Conservation (phyloP, 257 asterid species). For the Rhazya stricta region DNA sequence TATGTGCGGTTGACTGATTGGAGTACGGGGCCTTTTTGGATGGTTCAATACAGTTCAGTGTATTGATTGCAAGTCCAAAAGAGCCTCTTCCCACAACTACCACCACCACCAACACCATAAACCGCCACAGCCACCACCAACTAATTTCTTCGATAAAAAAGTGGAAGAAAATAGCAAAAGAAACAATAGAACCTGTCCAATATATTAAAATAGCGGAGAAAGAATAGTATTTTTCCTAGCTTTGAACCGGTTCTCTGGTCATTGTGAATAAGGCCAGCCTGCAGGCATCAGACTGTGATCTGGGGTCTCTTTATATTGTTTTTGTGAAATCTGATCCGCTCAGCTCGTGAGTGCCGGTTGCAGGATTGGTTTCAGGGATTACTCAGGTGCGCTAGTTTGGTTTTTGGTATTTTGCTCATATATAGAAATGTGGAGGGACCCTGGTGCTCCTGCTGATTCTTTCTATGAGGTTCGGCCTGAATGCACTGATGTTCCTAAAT, state of each 20-base stretch:
- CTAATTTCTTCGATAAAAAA: not conserved
- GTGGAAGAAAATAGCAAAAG: not conserved
- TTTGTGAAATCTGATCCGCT: conserved; percentile 36
- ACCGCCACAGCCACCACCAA: conserved; percentile 3
- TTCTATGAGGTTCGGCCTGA: conserved; percentile 80
- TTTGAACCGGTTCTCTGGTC: conserved; percentile 5
- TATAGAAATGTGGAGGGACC: conserved; percentile 63
- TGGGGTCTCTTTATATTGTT: conserved; percentile 23
- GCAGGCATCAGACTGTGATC: conserved; percentile 19
- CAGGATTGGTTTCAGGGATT: conserved; percentile 19
- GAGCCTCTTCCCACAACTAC: conserved; percentile 3
- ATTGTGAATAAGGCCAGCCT: conserved; percentile 17
- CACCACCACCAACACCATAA: not conserved
- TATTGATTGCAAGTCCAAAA: conserved; percentile 7
- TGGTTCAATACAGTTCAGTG: not conserved
- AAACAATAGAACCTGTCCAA: not conserved
- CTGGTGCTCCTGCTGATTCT: conserved; percentile 81
- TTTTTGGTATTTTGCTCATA: conserved; percentile 13
- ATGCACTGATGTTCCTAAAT: conserved; percentile 69
- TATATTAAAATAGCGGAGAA: not conserved
- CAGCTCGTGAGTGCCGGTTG: conserved; percentile 12
- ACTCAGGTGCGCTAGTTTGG: conserved; percentile 14
- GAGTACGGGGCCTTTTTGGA: conserved; percentile 12
- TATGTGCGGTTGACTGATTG: not conserved
- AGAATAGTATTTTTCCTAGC: not conserved